Evolutionary conservation across 768 basidiomycete genomes (phyloP).

Genomic region (Lentinula lateritia): DNA sequence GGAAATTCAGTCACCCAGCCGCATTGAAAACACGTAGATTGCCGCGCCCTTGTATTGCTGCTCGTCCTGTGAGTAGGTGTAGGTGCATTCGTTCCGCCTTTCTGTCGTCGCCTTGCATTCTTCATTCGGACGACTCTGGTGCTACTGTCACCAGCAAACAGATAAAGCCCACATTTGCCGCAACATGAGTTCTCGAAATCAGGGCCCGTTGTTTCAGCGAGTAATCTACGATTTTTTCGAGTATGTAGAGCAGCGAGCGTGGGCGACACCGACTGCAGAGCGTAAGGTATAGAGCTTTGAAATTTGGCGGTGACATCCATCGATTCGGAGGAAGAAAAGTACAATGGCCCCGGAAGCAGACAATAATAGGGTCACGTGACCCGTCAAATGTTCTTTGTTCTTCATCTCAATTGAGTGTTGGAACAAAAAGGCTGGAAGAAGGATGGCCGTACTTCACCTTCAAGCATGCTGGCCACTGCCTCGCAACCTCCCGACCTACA

Average conservation of each 20-base stretch:
- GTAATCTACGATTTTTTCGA: constrained; percentile 28
- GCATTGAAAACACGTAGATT: constrained; percentile 18
- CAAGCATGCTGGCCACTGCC: constrained; percentile 16
- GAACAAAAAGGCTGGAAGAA: constrained; percentile 7
- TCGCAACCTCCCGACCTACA: constrained; percentile 17
- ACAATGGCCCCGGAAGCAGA: neutral
- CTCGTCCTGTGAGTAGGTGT: constrained; percentile 7
- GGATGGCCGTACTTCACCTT: constrained; percentile 11
- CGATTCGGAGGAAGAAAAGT: neutral
- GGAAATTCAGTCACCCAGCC: constrained; percentile 10
- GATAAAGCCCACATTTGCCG: constrained; percentile 46
- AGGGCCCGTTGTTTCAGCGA: constrained; percentile 10
- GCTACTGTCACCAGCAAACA: constrained; percentile 33
- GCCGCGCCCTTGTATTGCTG: constrained; percentile 8
- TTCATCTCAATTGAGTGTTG: neutral
- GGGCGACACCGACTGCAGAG: constrained; percentile 47
- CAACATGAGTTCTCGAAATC: constrained; percentile 29
- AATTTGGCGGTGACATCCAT: constrained; percentile 20
- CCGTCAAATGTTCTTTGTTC: neutral
- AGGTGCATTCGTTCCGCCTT: neutral
- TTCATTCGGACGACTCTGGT: constrained; percentile 27
- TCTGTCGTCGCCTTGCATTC: constrained; percentile 6
- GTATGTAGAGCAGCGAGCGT: constrained; percentile 61
- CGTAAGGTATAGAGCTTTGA: constrained; percentile 40
- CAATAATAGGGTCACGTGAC: neutral